phyloP scores from a whole-genome alignment of 2,329 filamentous ascomycete species.

The Elsinoe perseae region DNA sequence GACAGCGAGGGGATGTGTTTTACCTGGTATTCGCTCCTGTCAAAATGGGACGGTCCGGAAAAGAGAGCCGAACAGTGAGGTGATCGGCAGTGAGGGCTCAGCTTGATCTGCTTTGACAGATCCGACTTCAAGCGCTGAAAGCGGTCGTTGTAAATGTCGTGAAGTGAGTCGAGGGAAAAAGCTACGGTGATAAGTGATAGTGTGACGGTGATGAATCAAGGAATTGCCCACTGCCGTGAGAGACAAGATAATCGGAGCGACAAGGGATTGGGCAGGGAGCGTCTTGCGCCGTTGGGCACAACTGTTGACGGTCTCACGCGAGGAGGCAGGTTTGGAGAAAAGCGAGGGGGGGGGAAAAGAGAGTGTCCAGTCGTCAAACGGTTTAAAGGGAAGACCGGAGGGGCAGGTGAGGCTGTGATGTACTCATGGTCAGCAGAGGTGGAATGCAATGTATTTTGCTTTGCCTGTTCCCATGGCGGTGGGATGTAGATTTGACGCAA shows the following conservation, averaged over 20 bases:
- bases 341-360: neutral
- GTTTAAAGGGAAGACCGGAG: neutral
- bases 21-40: conserved; percentile 9
- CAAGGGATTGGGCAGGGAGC: conserved; percentile 1
- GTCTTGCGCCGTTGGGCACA: conserved; percentile 8
- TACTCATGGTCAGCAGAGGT: neutral
- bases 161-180: neutral
- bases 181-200: conserved; percentile 6
- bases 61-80: conserved; percentile 10
- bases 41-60: conserved; percentile 10
- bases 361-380: neutral
- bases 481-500: conserved; percentile 1
- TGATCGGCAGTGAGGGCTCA: neutral
- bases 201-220: neutral
- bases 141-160: conserved; percentile 1
- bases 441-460: neutral
- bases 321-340: conserved; percentile 5
- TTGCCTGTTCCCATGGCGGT: conserved; percentile 9
- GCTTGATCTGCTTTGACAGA: neutral
- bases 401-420: conserved; percentile 7
- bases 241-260: conserved; percentile 12
- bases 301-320: conserved; percentile 7
- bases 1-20: conserved; percentile 12
- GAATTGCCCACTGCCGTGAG: conserved; percentile 6
- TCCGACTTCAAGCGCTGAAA: neutral